These are phyloP conservation scores for Entonaema liquescens DNA, from an alignment of 495 filamentous ascomycete genomes.

Conservation along the genomic window DNA sequence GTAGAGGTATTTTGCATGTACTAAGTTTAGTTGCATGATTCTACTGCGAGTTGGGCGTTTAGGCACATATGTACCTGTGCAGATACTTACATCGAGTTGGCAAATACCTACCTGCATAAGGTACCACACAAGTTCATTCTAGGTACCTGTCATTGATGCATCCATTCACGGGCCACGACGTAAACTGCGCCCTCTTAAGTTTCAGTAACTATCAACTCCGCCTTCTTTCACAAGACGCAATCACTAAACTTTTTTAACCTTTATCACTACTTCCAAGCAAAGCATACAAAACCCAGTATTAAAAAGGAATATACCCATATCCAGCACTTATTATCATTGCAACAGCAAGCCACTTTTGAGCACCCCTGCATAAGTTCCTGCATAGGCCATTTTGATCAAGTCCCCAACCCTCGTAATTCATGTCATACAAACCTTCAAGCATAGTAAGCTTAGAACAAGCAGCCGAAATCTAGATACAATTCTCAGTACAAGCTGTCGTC, in stretches of 20 bases:
- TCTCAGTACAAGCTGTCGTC: neutral
- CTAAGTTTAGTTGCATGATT: constrained; percentile 5
- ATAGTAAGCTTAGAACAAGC: constrained; percentile 15
- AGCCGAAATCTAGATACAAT: constrained; percentile 13
- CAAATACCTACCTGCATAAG: constrained; percentile 3
- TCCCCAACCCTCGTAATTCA: constrained; percentile 17
- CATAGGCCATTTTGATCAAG: constrained; percentile 3
- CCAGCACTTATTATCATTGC: neutral
- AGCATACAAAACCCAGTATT: neutral
- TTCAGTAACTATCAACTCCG: constrained; percentile 30
- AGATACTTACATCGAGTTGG: constrained; percentile 6
- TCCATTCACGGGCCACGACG: neutral
- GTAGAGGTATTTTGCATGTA: too few species aligned
- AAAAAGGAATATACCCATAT: neutral
- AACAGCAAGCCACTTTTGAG: neutral
- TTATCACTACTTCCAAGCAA: neutral
- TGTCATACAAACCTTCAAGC: constrained; percentile 7
- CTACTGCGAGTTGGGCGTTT: constrained; percentile 20
- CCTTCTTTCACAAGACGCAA: constrained; percentile 3
- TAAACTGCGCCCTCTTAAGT: constrained; percentile 26
- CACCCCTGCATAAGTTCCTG: neutral
- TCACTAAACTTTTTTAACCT: neutral
- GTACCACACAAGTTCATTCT: constrained; percentile 1
- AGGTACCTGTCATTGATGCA: neutral
- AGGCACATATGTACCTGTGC: constrained; percentile 6